Evolutionary conservation across 495 filamentous ascomycete species (phyloP), one percentile per base, ranked within the genome.

Genomic region (Penicillium daleae): DNA sequence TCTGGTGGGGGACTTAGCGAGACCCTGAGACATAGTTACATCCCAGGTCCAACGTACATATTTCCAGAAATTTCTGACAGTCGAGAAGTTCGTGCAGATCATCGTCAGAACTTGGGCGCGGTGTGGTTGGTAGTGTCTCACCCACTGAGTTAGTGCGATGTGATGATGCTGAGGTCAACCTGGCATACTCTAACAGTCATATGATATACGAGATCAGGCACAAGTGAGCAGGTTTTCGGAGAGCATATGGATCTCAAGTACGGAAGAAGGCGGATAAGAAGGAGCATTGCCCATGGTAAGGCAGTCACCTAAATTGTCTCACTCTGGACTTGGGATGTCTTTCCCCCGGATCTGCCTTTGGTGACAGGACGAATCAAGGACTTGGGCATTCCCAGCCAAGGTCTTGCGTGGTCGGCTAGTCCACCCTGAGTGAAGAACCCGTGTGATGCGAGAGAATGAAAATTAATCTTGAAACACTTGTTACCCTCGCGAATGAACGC

Each of bases 1-100:
- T 29, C n/a, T 50, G 9, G 46, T 24, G 61, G 57, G 64, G 40
- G 2, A 46, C 4, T 22, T 44, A 21, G 19, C 19, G 56, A 54
- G 33, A 29, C 59, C 48, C 56, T 69, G 66, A 73, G 71, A 73
- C 71, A 66, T 42, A 64, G 68, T 71, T 69, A 71, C 71, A 73
- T 73, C 55, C 48, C 24, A 46, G 50, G 59, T 52, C 59, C 60
- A 12, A 15, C 35, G 27, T 48, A 60, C 56, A 59, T 61, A 37
- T 4, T 24, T 29, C 13, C 24, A 26, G 26, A 17, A 15, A 10
- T 6, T 29, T 50, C 5, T 29, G 3, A 46, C 13, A 12, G 46
- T 29, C 24, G 22, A 24, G 24, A 7, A n/a, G 24, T n/a, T 60
- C 63, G 39, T 49, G 19, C 19, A 48, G 21, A 21, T 64, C 62